phyloP scores from a whole-genome alignment of 805 yeast genomes.

The Saturnispora besseyi region DNA sequence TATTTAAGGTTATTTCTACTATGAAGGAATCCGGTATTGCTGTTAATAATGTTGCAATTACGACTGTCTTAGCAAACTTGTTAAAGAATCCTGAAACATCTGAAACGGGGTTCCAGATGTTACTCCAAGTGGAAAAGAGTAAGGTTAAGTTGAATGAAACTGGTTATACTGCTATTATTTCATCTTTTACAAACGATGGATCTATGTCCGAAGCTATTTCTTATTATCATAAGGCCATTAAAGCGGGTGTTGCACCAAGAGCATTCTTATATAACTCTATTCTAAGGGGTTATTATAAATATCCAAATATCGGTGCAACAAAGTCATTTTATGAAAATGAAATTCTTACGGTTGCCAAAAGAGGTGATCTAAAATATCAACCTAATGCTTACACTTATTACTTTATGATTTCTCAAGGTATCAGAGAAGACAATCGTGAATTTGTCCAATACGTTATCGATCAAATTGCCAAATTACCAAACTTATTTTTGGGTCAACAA shows the following conservation, averaged over 20 bases:
- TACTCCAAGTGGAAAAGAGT: conserved; percentile 31
- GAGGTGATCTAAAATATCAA: conserved; percentile 13
- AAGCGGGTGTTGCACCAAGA: conserved; percentile 28
- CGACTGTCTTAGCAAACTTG: conserved; percentile 47
- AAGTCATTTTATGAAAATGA: conserved; percentile 32
- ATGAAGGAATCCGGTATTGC: conserved; percentile 32
- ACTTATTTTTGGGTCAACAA: conserved; percentile 30
- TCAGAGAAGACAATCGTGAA: conserved; percentile 25
- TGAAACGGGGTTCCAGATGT: conserved; percentile 43
- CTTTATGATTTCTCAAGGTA: conserved; percentile 35
- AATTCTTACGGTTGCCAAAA: conserved; percentile 16
- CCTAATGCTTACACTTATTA: conserved; percentile 47
- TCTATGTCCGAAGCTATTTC: conserved; percentile 33
- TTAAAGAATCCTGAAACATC: conserved; percentile 38
- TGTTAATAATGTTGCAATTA: conserved; percentile 37
- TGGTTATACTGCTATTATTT: conserved; percentile 39
- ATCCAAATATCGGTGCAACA: conserved; percentile 30
- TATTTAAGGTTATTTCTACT: conserved; percentile 25
- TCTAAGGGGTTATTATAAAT: conserved; percentile 39
- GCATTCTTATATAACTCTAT: conserved; percentile 37
- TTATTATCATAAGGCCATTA: conserved; percentile 31
- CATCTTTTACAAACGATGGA: conserved; percentile 38
- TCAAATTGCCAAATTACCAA: conserved; percentile 28
- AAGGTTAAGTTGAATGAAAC: conserved; percentile 28
- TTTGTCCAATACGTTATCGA: conserved; percentile 30